Evolutionary conservation across 306 rosid species (phyloP).

Genomic region (apple (Malus domestica)): ASM211411v1 NC_041797.1:739001-739500

Average conservation of each 20-base stretch:
- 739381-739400: conserved; percentile 97
- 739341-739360: conserved; percentile 91
- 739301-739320: conserved; percentile 94
- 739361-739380: conserved; percentile 90
- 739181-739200: conserved; percentile 97
- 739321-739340: conserved; percentile 99
- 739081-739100: conserved; percentile 36
- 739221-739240: background rate
- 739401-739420: conserved; percentile 93
- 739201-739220: conserved; percentile 60
- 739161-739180: conserved; percentile 99
- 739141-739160: conserved; percentile 98
- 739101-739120: conserved; percentile 87
- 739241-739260: background rate
- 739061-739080: background rate
- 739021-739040: background rate
- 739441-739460: conserved; percentile 11
- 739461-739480: background rate
- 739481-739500: conserved; percentile 9
- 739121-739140: conserved; percentile 80
- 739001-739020: background rate
- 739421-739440: conserved; percentile 96
- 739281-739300: conserved; percentile 40
- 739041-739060: background rate
- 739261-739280: conserved; percentile 18